Evolutionary conservation across 2,329 filamentous ascomycete genomes (phyloP).

Genomic region (Colletotrichum incanum): DNA sequence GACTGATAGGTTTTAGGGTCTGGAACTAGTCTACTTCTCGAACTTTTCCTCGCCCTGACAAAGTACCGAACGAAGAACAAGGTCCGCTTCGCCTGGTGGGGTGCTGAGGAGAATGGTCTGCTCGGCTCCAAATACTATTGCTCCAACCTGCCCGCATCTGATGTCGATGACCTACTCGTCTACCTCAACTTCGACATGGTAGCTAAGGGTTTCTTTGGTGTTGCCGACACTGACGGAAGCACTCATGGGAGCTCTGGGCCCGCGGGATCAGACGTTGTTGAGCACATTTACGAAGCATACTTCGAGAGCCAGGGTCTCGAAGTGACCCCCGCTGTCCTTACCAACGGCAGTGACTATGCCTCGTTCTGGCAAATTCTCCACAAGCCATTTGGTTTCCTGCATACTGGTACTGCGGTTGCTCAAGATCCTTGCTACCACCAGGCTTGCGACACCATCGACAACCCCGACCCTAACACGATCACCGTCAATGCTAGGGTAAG

Average conservation of each 20-base stretch:
- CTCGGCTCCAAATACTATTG: conserved; percentile 56
- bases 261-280: conserved; percentile 51
- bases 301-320: conserved; percentile 52
- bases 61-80: conserved; percentile 55
- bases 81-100: conserved; percentile 63
- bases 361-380: conserved; percentile 69
- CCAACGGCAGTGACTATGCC: conserved; percentile 73
- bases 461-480: conserved; percentile 56
- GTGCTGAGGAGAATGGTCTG: conserved; percentile 62
- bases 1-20: conserved; percentile 48
- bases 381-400: conserved; percentile 70
- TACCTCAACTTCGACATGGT: conserved; percentile 63
- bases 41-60: conserved; percentile 57
- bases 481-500: conserved; percentile 52
- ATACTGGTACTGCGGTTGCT: conserved; percentile 72
- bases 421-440: conserved; percentile 54
- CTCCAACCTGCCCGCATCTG: conserved; percentile 50
- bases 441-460: conserved; percentile 58
- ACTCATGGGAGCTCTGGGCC: conserved; percentile 56
- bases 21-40: conserved; percentile 58
- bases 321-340: conserved; percentile 48
- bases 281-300: conserved; percentile 53
- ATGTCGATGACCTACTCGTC: conserved; percentile 55
- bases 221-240: conserved; percentile 55
- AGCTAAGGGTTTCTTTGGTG: conserved; percentile 54